phyloP scores from a whole-genome alignment of 73 alveolate genomes.

The Paramecium octaurelia region DNA sequence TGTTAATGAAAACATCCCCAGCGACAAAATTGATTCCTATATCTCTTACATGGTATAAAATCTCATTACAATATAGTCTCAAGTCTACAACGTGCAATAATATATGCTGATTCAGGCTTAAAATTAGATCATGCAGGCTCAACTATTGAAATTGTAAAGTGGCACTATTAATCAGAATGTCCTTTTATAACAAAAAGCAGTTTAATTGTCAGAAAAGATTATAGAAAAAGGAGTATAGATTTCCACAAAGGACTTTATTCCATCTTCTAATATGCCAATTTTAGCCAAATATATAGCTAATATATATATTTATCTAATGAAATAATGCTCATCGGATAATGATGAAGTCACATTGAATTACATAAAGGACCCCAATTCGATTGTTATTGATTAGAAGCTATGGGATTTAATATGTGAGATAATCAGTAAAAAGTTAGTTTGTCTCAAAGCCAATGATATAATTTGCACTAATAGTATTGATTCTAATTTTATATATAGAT shows the following conservation, averaged over 20 bases:
- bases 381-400: background rate
- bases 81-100: background rate
- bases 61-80: background rate
- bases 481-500: background rate
- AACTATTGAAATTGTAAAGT: background rate
- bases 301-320: background rate
- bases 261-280: background rate
- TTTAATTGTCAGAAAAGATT: background rate
- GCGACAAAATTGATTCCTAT: background rate
- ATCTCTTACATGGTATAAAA: background rate
- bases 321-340: background rate
- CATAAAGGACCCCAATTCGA: background rate
- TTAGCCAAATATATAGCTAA: background rate
- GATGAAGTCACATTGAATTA: background rate
- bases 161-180: background rate
- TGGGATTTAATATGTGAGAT: conserved; percentile 5
- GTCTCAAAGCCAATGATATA: background rate
- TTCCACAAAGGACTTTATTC: background rate
- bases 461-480: background rate
- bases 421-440: background rate
- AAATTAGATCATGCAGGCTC: background rate
- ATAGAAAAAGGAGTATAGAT: background rate
- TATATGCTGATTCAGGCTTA: background rate
- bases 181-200: background rate
- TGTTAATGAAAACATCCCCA: background rate